Evolutionary conservation across 129 eudicot genomes (phyloP).

Genomic region (Flaveria bidentis): DNA sequence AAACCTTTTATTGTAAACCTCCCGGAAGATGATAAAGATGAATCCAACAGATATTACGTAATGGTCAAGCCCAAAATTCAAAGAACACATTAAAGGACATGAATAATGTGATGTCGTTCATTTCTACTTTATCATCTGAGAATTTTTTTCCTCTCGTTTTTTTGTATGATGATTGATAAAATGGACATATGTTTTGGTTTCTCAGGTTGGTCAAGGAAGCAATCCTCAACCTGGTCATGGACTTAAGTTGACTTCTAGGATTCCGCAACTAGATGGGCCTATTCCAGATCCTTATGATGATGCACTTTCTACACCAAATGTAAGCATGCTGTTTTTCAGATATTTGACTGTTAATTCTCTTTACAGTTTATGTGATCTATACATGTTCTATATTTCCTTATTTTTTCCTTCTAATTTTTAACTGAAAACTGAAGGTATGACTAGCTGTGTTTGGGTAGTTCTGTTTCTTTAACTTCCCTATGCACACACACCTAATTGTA

Average conservation of each 20-base stretch:
- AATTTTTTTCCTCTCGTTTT: not conserved
- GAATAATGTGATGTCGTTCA: not conserved
- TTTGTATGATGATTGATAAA: conserved; percentile 15
- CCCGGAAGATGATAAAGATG: not conserved
- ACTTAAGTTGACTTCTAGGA: conserved; percentile 46
- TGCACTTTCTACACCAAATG: conserved; percentile 96
- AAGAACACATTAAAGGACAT: conserved; percentile 1
- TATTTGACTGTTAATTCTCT: not conserved
- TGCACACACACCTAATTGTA: not conserved
- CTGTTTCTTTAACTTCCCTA: not conserved
- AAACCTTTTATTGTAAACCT: not conserved
- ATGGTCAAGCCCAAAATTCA: conserved; percentile 1
- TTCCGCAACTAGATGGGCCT: conserved; percentile 94
- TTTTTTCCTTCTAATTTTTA: not conserved
- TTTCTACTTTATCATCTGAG: conserved; percentile 1
- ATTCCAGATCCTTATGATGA: conserved; percentile 96
- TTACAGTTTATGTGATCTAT: not conserved
- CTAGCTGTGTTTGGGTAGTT: not conserved
- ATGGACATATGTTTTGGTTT: conserved; percentile 5
- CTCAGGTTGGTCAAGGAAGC: conserved; percentile 55
- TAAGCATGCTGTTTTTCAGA: conserved; percentile 22
- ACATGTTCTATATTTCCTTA: not conserved
- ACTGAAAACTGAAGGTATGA: not conserved
- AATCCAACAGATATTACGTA: not conserved
- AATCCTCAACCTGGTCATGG: conserved; percentile 39